Base-by-base conservation (phyloP, 192 early-diverging fungal genomes). In the Backusella tuberculispora region DNA sequence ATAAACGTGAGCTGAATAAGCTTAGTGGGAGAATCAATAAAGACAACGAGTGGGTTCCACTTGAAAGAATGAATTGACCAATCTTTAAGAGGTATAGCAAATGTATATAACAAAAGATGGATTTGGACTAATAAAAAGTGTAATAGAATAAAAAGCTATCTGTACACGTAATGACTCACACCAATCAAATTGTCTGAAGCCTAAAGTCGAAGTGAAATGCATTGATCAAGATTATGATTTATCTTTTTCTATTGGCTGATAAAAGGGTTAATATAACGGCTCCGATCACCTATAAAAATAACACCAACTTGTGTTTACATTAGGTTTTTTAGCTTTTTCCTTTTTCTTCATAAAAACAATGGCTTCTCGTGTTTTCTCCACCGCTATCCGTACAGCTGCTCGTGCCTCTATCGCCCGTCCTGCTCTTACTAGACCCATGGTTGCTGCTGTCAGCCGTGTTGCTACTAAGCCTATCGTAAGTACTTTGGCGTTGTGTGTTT, bases 291-390 rank as follows among this genome's bases (percentile, higher is more conserved):
- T 45, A 69, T 45, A 69, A 69, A 69, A 46, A 72, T 60, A 60
- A 50, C 46, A 17, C 12, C 71, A 50, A 53, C 60, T 41, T 65
- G 47, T 69, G 34, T 10, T 53, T 42, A 13, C 17, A 43, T 53
- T 70, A 21, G 21, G 9, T 56, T 56, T 56, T 63, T 56, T 63
- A 46, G 6, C 42, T 66, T 66, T 69, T 50, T 24, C 34, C 41
- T 69, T 63, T 42, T 45, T 64, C 44, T 47, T 64, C 29, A 41
- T 19, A 64, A 41, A 26, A 24, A 76, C 6, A 6, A 80, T 80
- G 79, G 75, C 75, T 74, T 76, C 79, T 73, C 79, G 79, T 76
- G 60, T 65, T 37, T 78, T 82, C 42, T 46, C 74, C 26, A 74
- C 74, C 44, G 77, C 72, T 69, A n/a, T 78, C 63, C 80, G 80